Percentiles rank a stretch among this genome's conserved stretches.
phyloP scores from a whole-genome alignment of 2,329 filamentous ascomycete genomes.

The Fusarium lyarnte region DNA sequence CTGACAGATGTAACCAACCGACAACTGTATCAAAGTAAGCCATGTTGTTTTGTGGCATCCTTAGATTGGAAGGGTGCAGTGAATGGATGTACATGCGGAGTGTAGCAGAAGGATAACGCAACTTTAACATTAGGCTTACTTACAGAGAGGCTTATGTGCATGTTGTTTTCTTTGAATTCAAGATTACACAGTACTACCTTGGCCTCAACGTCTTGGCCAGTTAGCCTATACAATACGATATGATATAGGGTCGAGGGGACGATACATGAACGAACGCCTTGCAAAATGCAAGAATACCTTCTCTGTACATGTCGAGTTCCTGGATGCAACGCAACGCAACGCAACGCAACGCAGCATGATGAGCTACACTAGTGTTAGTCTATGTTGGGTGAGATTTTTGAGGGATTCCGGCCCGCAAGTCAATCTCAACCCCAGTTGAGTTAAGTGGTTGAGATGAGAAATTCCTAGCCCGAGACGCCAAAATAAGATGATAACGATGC shows the following conservation, averaged over 20 bases:
- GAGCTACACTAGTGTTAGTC: conserved; percentile 4
- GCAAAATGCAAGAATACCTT: background rate
- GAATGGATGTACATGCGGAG: background rate
- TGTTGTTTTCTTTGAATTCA: background rate
- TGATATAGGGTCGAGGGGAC: background rate
- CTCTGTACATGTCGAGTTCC: conserved; percentile 1
- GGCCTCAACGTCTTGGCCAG: conserved; percentile 1
- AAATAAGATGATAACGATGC: conserved; percentile 35
- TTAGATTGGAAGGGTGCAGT: conserved; percentile 4
- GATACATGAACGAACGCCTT: background rate
- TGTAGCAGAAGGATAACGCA: background rate
- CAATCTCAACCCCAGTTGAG: conserved; percentile 15
- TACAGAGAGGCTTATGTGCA: background rate
- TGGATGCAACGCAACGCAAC: background rate
- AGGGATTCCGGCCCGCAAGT: conserved; percentile 31
- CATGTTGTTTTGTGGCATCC: conserved; percentile 13
- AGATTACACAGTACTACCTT: background rate
- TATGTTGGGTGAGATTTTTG: conserved; percentile 17
- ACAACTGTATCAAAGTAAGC: background rate
- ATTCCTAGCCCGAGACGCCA: conserved; percentile 14
- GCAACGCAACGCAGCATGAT: too few relatives aligned
- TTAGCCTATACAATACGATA: background rate
- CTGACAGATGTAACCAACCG: background rate
- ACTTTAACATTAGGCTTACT: background rate
- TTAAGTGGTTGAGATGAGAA: conserved; percentile 16